Percentiles rank a stretch among this genome's conserved stretches.
Evolutionary conservation across 805 yeast genomes (phyloP).

Genomic region (Jamesozyma lodderae): DNA sequence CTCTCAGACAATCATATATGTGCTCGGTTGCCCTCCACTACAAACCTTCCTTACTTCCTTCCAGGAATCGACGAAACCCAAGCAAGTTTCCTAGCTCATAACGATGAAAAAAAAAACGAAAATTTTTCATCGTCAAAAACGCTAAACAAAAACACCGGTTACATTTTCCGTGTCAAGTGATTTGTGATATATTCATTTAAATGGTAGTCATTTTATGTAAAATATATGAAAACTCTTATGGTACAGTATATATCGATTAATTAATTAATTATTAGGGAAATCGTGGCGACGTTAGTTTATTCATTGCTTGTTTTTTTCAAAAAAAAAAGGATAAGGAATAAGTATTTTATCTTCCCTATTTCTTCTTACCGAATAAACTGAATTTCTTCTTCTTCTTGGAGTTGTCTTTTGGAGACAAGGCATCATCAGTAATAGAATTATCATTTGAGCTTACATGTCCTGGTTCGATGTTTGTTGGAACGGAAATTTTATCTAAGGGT

Average conservation of each 20-base stretch:
- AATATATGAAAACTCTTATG: no score
- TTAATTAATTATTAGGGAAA: neutral
- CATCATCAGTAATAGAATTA: conserved; percentile 2
- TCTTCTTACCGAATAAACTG: conserved; percentile 22
- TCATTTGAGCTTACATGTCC: neutral
- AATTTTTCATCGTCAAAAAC: conserved; percentile 1
- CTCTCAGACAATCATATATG: no score
- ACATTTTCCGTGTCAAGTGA: no score
- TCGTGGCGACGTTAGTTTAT: no score
- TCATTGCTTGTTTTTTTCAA: no score
- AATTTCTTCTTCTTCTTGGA: conserved; percentile 24
- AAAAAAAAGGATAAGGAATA: neutral
- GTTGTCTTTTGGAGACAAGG: conserved; percentile 10
- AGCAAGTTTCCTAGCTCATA: no score
- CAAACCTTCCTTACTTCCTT: no score
- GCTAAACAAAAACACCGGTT: no score
- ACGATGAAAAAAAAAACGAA: neutral
- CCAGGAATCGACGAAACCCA: no score
- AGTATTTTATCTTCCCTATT: conserved; percentile 8
- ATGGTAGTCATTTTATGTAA: no score
- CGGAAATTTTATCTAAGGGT: conserved; percentile 4
- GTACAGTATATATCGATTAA: neutral
- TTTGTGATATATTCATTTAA: no score
- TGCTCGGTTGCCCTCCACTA: no score
- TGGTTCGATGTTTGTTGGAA: conserved; percentile 4